phyloP scores from a whole-genome alignment of 345 rosid species.

The Lenwebbia sp. region DNA sequence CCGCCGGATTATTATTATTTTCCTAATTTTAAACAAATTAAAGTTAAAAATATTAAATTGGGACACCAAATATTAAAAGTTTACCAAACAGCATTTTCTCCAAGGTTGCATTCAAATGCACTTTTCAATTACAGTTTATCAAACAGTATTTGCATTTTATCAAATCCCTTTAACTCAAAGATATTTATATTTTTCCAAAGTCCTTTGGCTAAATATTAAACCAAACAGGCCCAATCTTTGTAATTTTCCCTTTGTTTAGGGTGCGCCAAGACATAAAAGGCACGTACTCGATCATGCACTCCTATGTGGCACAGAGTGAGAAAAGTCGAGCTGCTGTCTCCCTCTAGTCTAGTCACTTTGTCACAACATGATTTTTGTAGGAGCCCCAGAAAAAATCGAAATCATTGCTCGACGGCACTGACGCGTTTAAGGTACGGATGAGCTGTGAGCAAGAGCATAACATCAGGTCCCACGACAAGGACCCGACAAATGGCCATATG shows the following conservation, averaged over 20 bases:
- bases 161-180: too few relatives aligned
- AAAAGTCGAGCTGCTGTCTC: background rate
- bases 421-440: background rate
- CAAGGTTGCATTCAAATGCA: too few relatives aligned
- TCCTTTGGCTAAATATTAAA: too few relatives aligned
- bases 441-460: background rate
- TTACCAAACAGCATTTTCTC: too few relatives aligned
- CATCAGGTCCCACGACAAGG: background rate
- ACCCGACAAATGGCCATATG: background rate
- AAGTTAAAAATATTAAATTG: too few relatives aligned
- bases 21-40: too few relatives aligned
- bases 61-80: too few relatives aligned
- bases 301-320: background rate
- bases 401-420: background rate
- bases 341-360: too few relatives aligned
- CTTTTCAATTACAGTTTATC: too few relatives aligned
- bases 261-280: background rate
- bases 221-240: background rate
- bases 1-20: too few relatives aligned
- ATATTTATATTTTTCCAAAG: too few relatives aligned
- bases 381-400: background rate
- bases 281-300: background rate
- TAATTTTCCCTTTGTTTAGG: background rate
- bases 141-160: too few relatives aligned
- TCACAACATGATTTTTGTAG: background rate